Evolutionary conservation across 306 rosid species (phyloP).

Genomic region (Prunus dulcis): DNA sequence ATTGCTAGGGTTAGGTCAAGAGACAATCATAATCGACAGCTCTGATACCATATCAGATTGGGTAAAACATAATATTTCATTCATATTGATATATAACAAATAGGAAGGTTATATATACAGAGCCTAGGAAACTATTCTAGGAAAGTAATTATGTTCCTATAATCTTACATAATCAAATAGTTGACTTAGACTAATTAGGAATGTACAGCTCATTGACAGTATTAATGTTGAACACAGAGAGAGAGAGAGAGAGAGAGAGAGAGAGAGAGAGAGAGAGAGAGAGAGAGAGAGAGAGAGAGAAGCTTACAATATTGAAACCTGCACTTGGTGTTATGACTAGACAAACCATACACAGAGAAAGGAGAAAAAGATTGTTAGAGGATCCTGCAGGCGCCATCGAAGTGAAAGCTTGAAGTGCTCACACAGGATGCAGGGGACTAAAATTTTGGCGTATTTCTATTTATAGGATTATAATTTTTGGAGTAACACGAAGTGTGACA

Average conservation of each 20-base stretch:
- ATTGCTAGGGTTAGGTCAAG: too few relatives aligned
- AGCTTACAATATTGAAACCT: slow-evolving; percentile 14
- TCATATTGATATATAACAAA: too few relatives aligned
- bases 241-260: too few relatives aligned
- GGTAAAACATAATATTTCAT: too few relatives aligned
- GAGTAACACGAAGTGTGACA: background rate
- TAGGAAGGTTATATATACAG: too few relatives aligned
- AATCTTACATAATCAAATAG: too few relatives aligned
- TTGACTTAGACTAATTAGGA: too few relatives aligned
- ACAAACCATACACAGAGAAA: background rate
- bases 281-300: background rate
- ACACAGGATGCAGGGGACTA: background rate
- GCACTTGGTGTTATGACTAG: slow-evolving; percentile 3
- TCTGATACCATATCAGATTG: too few relatives aligned
- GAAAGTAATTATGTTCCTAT: too few relatives aligned
- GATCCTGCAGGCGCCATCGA: slow-evolving; percentile 18
- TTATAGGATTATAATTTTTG: background rate
- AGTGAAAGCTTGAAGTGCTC: slow-evolving; percentile 3
- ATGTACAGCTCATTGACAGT: too few relatives aligned
- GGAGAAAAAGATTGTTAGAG: background rate
- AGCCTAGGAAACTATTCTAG: too few relatives aligned
- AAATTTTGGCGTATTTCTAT: background rate
- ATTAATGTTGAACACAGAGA: background rate
- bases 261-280: background rate
- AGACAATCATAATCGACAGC: too few relatives aligned